These are phyloP conservation scores for Epichloe uncinata DNA, from an alignment of 2,329 filamentous ascomycete species.

Conservation along the genomic window DNA sequence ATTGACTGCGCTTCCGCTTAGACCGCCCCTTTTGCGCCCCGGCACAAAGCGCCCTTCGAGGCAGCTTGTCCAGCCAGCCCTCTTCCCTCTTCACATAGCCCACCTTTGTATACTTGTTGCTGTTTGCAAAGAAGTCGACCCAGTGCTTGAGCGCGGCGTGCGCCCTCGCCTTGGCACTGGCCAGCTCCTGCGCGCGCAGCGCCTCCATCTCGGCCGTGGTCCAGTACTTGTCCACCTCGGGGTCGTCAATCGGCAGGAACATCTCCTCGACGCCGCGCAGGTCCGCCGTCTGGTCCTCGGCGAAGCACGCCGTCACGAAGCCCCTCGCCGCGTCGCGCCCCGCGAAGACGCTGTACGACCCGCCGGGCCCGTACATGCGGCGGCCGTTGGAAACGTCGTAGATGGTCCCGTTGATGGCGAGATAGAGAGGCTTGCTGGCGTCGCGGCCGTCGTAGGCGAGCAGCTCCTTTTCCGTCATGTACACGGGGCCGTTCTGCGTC, in stretches of 20 bases:
- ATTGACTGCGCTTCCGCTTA: slow-evolving; percentile 28
- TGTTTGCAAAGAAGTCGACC: slow-evolving; percentile 70
- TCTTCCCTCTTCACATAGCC: slow-evolving; percentile 56
- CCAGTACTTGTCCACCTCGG: slow-evolving; percentile 46
- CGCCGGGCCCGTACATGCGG: slow-evolving; percentile 67
- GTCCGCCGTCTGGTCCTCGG: slow-evolving; percentile 71
- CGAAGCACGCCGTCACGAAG: slow-evolving; percentile 89
- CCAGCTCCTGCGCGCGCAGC: slow-evolving; percentile 48
- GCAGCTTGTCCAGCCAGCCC: slow-evolving; percentile 48
- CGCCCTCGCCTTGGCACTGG: slow-evolving; percentile 51
- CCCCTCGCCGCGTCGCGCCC: slow-evolving; percentile 77
- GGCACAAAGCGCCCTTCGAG: slow-evolving; percentile 54
- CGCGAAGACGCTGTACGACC: slow-evolving; percentile 75
- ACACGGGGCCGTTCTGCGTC: slow-evolving; percentile 41
- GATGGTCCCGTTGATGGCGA: slow-evolving; percentile 79
- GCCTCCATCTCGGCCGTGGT: slow-evolving; percentile 37
- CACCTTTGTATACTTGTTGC: slow-evolving; percentile 68
- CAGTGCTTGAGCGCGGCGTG: slow-evolving; percentile 61
- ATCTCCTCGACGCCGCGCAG: slow-evolving; percentile 78
- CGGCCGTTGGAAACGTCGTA: slow-evolving; percentile 66
- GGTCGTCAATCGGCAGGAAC: slow-evolving; percentile 55
- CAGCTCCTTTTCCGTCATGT: slow-evolving; percentile 65
- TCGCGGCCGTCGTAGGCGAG: slow-evolving; percentile 65
- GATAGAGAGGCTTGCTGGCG: slow-evolving; percentile 64
- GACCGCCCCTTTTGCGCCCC: slow-evolving; percentile 45